Conservation (phyloP, 805 yeast species). For the Komagataella ulmi region DNA sequence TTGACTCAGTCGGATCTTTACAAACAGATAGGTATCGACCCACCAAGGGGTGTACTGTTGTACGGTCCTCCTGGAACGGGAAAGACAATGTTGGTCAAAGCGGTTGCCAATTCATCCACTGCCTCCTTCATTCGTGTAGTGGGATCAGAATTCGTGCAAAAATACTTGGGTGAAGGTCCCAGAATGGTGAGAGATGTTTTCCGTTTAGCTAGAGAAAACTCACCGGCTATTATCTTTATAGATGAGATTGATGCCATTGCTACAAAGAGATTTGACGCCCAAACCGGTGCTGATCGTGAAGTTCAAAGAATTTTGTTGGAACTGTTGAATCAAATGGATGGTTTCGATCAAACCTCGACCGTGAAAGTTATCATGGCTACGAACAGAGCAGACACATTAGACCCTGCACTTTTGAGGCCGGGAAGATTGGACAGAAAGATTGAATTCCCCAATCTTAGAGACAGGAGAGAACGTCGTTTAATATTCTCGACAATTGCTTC, state of each 20-base stretch:
- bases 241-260: slow-evolving; percentile 99
- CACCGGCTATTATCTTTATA: slow-evolving; percentile 93
- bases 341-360: slow-evolving; percentile 89
- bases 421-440: slow-evolving; percentile 98
- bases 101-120: slow-evolving; percentile 93
- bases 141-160: slow-evolving; percentile 97
- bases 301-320: slow-evolving; percentile 96
- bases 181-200: slow-evolving; percentile 99
- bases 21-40: slow-evolving; percentile 96
- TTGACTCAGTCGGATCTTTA: slow-evolving; percentile 91
- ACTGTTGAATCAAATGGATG: slow-evolving; percentile 97
- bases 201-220: slow-evolving; percentile 91
- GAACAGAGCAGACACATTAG: slow-evolving; percentile 97
- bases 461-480: slow-evolving; percentile 94
- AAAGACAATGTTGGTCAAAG: slow-evolving; percentile 96
- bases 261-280: slow-evolving; percentile 97
- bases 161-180: slow-evolving; percentile 98
- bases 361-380: slow-evolving; percentile 99
- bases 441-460: slow-evolving; percentile 92
- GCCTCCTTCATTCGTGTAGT: slow-evolving; percentile 94
- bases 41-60: slow-evolving; percentile 93
- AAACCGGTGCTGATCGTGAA: slow-evolving; percentile 99
- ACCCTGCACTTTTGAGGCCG: slow-evolving; percentile 95
- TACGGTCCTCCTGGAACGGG: slow-evolving; percentile 99
- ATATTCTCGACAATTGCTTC: slow-evolving; percentile 92